These are phyloP conservation scores for Angomonas deanei DNA, from an alignment of 208 protist species.

Conservation along the genomic window DNA sequence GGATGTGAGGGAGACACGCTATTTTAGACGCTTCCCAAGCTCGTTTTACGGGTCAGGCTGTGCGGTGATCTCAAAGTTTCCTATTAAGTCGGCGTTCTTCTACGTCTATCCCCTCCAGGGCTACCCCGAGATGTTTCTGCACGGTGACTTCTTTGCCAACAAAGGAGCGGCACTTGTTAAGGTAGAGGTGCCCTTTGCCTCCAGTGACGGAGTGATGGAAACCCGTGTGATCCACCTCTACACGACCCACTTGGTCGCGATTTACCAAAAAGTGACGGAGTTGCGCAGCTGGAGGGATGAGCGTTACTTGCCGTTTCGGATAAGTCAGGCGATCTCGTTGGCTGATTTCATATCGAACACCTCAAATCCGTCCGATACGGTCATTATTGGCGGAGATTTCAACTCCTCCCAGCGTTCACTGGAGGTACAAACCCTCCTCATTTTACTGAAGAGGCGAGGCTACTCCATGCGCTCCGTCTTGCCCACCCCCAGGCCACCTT, in stretches of 20 bases:
- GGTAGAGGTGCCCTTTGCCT: slow-evolving; percentile 46
- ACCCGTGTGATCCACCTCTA: slow-evolving; percentile 63
- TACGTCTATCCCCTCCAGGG: slow-evolving; percentile 78
- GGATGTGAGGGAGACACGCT: slow-evolving; percentile 37
- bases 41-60: slow-evolving; percentile 83
- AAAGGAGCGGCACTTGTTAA: slow-evolving; percentile 73
- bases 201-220: slow-evolving; percentile 9
- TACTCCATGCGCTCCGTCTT: slow-evolving; percentile 68
- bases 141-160: slow-evolving; percentile 89
- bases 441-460: slow-evolving; percentile 59
- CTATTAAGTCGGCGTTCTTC: slow-evolving; percentile 71
- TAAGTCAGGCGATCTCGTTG: slow-evolving; percentile 75
- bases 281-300: slow-evolving; percentile 59
- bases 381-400: slow-evolving; percentile 86
- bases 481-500: slow-evolving; percentile 21
- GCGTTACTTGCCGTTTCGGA: slow-evolving; percentile 71
- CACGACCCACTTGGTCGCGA: slow-evolving; percentile 77
- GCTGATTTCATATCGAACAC: slow-evolving; percentile 72
- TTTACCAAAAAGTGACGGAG: slow-evolving; percentile 63
- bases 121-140: slow-evolving; percentile 76
- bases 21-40: slow-evolving; percentile 74
- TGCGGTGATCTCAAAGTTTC: slow-evolving; percentile 79
- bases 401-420: slow-evolving; percentile 76
- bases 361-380: slow-evolving; percentile 49
- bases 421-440: slow-evolving; percentile 74